Evolutionary conservation across 352 stramenopile genomes (phyloP), one percentile per base, ranked within the genome.

Genomic region (Globisporangium parvum): DNA sequence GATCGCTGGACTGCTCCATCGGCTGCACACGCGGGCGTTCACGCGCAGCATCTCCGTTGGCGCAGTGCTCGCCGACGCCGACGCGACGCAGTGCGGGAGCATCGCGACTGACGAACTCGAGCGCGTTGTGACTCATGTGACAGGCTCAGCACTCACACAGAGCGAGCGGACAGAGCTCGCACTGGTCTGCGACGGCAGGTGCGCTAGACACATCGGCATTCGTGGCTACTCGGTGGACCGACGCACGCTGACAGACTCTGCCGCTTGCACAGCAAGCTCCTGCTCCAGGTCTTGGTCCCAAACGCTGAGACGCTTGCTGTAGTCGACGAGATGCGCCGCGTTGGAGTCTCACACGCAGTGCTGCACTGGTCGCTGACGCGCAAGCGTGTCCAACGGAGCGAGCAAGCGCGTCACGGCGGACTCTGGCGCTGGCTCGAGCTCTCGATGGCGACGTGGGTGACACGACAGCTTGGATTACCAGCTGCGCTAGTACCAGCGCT

Each of bases 351-450:
- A 6, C 55, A 77, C 28, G 53, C 73, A 2, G 44, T 62, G 1
- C 28, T 80, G 18, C 44, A 70, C 12, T 78, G 63, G 63, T 28
- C 35, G 21, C 37, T 80, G 46, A 60, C 35, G 28, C 54, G 40
- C 5, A 67, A 63, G 39, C 71, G 69, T 51, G 20, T 42, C 9
- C 58, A 55, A 10, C 52, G 57, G 37, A 71, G 68, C 46, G 35
- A 51, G 24, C 55, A 39, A 1, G 67, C 62, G 24, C 63, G 46
- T 23, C n/a, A 53, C 26, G 68, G 66, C 23, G 63, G 67, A 4
- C 54, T 80, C 11, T 75, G 73, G 61, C 57, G 59, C 51, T 80
- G 70, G 70, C 48, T 82, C 10, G 68, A 75, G 17, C 40, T 76
- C 6, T 55, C 73, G 2, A 79, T 76, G 70, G 2, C 20, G 1